These are phyloP conservation scores for Polymyxa betae DNA, from an alignment of 208 protist genomes.

Conservation along the genomic window DNA sequence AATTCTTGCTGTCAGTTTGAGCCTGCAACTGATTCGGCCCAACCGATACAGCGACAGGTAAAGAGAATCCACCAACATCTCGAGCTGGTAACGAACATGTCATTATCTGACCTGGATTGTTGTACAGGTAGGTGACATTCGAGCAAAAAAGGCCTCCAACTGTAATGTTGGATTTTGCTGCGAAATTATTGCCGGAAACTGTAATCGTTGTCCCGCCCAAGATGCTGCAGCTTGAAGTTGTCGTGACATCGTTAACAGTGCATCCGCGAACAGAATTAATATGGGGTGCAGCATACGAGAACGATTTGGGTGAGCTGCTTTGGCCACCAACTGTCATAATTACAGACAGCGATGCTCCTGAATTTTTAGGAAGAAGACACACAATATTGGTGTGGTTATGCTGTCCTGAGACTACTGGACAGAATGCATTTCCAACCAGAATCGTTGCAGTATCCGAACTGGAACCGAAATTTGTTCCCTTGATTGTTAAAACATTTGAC, in stretches of 20 bases:
- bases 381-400: neutral
- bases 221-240: neutral
- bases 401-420: neutral
- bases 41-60: neutral
- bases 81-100: neutral
- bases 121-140: neutral
- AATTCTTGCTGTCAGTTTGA: neutral
- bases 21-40: neutral
- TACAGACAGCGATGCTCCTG: neutral
- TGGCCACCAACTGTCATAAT: constrained; percentile 26
- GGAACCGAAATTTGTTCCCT: constrained; percentile 6
- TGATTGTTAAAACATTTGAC: neutral
- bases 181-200: constrained; percentile 20
- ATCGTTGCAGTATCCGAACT: neutral
- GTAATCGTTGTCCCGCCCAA: constrained; percentile 30
- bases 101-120: neutral
- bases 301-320: neutral
- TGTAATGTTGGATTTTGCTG: neutral
- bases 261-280: neutral
- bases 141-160: neutral
- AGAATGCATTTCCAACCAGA: neutral
- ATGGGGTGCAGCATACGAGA: constrained; percentile 15
- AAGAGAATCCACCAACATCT: neutral
- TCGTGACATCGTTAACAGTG: neutral
- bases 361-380: neutral